Conservation (phyloP, 768 basidiomycete species). For the Agrocybe pediades region DNA sequence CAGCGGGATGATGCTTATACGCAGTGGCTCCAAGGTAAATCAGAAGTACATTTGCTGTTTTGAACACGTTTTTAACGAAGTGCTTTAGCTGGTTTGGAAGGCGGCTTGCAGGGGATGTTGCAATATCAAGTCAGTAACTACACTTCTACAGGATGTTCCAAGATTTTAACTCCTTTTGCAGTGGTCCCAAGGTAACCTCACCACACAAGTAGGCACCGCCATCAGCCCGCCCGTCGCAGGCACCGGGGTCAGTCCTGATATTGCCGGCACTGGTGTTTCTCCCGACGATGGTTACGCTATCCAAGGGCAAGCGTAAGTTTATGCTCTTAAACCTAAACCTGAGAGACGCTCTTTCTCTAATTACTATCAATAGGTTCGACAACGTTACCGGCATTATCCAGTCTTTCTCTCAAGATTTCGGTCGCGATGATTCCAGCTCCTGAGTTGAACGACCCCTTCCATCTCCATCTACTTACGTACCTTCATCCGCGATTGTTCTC, state of each 20-base stretch:
- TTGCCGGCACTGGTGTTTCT: constrained; percentile 46
- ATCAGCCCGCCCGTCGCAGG: constrained; percentile 36
- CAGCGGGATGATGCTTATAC: constrained; percentile 56
- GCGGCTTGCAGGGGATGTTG: constrained; percentile 44
- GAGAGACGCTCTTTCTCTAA: background rate
- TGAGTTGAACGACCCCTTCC: background rate
- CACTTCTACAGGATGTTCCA: background rate
- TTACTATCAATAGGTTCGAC: constrained; percentile 25
- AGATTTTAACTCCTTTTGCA: constrained; percentile 30
- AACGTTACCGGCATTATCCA: constrained; percentile 31
- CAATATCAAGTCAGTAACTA: constrained; percentile 45
- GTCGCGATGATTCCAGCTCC: constrained; percentile 16
- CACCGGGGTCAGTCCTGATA: constrained; percentile 30
- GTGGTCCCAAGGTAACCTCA: constrained; percentile 60
- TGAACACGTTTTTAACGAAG: constrained; percentile 3
- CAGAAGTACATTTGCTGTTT: background rate
- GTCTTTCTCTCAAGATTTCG: constrained; percentile 36
- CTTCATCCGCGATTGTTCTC: no score
- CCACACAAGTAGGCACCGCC: constrained; percentile 45
- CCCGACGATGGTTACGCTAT: constrained; percentile 68
- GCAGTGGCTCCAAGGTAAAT: constrained; percentile 52
- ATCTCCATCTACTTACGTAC: no score
- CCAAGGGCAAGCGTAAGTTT: constrained; percentile 39
- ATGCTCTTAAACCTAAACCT: background rate
- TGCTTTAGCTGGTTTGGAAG: constrained; percentile 37